Conservation (phyloP, 1,284 basidiomycete genomes). For the Boletus semigastroideus region DNA sequence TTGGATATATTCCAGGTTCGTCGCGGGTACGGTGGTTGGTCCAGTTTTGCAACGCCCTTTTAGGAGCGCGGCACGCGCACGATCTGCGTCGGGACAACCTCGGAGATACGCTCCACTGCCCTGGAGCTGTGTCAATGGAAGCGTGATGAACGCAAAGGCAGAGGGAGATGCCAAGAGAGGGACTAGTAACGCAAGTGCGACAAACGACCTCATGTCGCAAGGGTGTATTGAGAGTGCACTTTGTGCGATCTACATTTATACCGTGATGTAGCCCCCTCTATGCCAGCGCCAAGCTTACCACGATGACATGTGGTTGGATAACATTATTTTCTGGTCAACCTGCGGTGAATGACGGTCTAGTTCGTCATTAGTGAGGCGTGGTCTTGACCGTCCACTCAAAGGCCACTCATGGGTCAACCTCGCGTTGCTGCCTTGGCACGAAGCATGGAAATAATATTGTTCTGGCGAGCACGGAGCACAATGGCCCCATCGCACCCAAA, state of each 20-base stretch:
- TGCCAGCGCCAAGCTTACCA: too few relatives aligned
- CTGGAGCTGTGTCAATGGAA: slow-evolving; percentile 14
- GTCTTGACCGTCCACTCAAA: too few relatives aligned
- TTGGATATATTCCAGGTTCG: slow-evolving; percentile 18
- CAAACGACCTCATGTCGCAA: slow-evolving; percentile 17
- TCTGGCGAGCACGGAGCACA: too few relatives aligned
- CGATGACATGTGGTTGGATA: too few relatives aligned
- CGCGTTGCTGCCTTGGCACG: too few relatives aligned
- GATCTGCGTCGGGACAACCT: slow-evolving; percentile 22
- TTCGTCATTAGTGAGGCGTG: too few relatives aligned
- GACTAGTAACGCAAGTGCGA: slow-evolving; percentile 1
- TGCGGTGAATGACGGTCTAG: too few relatives aligned
- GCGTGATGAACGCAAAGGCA: slow-evolving; percentile 9
- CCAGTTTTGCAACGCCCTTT: slow-evolving; percentile 2
- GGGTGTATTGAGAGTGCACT: neutral
- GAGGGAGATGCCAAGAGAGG: slow-evolving; percentile 15
- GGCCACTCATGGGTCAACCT: too few relatives aligned
- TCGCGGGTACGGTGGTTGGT: slow-evolving; percentile 15
- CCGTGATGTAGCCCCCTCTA: neutral
- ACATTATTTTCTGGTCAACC: too few relatives aligned
- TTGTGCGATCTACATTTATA: neutral
- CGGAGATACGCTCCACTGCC: slow-evolving; percentile 17
- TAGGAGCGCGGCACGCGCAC: slow-evolving; percentile 18
- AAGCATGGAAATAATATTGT: too few relatives aligned
- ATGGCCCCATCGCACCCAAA: too few relatives aligned